phyloP scores from a whole-genome alignment of 2,329 filamentous ascomycete genomes.

The Aureobasidium pullulans region DNA sequence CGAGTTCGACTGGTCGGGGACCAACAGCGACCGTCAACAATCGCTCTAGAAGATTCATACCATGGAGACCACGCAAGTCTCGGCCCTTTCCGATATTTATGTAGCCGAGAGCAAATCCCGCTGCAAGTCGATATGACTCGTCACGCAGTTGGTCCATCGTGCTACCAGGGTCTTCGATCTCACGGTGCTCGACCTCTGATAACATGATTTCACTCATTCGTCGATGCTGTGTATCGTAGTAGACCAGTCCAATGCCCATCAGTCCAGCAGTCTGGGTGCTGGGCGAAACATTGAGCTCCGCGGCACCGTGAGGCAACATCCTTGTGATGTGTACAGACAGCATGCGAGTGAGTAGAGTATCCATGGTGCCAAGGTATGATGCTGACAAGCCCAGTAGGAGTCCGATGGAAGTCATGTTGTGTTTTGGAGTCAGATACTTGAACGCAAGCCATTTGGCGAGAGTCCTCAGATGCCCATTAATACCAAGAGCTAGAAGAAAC shows the following conservation, averaged over 20 bases:
- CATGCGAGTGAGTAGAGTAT: conserved; percentile 84
- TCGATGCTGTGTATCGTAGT: conserved; percentile 90
- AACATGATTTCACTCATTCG: conserved; percentile 99
- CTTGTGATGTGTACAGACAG: conserved; percentile 93
- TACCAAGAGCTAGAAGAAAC: conserved; percentile 78
- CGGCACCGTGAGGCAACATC: conserved; percentile 85
- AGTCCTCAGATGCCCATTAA: conserved; percentile 90
- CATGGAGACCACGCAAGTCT: conserved; percentile 79
- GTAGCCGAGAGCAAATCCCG: conserved; percentile 85
- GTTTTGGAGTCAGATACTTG: conserved; percentile 97
- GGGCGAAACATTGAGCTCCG: conserved; percentile 87
- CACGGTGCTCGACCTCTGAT: conserved; percentile 86
- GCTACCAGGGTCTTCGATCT: conserved; percentile 61
- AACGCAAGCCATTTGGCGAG: conserved; percentile 98
- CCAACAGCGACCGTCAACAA: conserved; percentile 78
- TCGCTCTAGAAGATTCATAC: conserved; percentile 88
- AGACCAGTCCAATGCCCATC: conserved; percentile 92
- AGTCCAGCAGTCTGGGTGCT: conserved; percentile 92
- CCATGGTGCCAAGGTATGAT: conserved; percentile 95
- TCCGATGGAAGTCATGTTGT: conserved; percentile 97
- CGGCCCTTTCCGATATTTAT: conserved; percentile 92
- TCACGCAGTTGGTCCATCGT: conserved; percentile 74
- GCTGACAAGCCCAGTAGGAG: conserved; percentile 86
- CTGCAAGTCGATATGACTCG: conserved; percentile 92
- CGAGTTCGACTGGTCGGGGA: conserved; percentile 82